Conservation (phyloP, 1,139 yeast species). For the Candida gigantensis region DNA sequence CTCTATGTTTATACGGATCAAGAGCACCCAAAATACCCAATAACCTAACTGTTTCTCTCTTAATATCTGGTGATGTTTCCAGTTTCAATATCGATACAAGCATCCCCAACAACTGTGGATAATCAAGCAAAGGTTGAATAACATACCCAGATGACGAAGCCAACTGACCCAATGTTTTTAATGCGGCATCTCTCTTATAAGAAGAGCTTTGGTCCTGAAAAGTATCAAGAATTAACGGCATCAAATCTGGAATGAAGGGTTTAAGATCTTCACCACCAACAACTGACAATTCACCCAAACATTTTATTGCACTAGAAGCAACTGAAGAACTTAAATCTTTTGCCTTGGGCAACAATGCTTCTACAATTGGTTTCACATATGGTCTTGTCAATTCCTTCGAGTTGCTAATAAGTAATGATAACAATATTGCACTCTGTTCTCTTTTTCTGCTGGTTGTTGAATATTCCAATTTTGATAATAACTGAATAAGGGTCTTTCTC, state of each 20-base stretch:
- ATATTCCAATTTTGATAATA: constrained; percentile 81
- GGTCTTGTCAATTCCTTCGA: constrained; percentile 84
- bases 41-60: constrained; percentile 84
- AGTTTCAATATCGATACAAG: constrained; percentile 78
- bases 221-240: constrained; percentile 86
- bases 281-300: constrained; percentile 86
- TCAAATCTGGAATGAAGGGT: constrained; percentile 69
- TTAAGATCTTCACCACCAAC: constrained; percentile 87
- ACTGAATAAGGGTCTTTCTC: constrained; percentile 80
- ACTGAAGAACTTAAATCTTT: constrained; percentile 75
- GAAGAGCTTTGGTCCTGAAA: constrained; percentile 91
- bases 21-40: constrained; percentile 94
- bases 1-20: constrained; percentile 94
- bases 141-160: constrained; percentile 94
- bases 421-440: constrained; percentile 82
- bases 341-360: constrained; percentile 76
- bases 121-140: constrained; percentile 87
- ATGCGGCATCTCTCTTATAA: constrained; percentile 84
- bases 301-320: constrained; percentile 80
- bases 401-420: constrained; percentile 72
- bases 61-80: constrained; percentile 70
- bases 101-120: constrained; percentile 84
- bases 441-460: constrained; percentile 74
- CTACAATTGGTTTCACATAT: constrained; percentile 85
- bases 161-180: constrained; percentile 83